Conservation (phyloP, 164 flowering plant species). For the Akebia trifoliata region DNA sequence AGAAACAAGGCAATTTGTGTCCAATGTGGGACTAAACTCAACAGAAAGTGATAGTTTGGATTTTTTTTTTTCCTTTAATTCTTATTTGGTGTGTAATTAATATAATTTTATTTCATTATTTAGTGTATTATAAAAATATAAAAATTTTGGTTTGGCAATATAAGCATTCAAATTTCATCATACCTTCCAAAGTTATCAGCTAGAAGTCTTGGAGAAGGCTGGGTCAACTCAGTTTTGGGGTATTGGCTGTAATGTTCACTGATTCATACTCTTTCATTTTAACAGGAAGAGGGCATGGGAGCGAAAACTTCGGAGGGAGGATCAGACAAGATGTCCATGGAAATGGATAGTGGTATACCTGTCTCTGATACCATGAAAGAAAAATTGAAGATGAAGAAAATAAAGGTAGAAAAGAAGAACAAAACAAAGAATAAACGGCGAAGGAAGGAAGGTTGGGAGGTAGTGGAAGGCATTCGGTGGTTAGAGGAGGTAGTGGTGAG, state of each 20-base stretch:
- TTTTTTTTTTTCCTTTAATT: no score
- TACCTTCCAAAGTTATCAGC: no score
- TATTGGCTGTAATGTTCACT: background rate
- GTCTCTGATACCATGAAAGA: slow-evolving; percentile 8
- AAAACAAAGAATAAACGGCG: slow-evolving; percentile 18
- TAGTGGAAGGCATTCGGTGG: slow-evolving; percentile 77
- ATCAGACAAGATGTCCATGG: slow-evolving; percentile 10
- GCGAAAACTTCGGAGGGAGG: background rate
- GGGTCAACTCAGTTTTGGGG: background rate
- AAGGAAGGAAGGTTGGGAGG: slow-evolving; percentile 32
- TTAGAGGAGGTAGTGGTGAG: slow-evolving; percentile 66
- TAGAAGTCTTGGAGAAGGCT: background rate
- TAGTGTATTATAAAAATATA: no score
- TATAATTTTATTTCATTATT: no score
- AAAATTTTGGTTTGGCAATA: no score
- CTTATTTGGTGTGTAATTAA: no score
- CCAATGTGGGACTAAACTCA: no score
- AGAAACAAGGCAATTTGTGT: no score
- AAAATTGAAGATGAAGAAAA: background rate
- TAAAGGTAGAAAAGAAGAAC: background rate
- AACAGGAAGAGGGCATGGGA: slow-evolving; percentile 8
- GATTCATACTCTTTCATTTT: background rate
- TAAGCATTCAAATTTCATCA: no score
- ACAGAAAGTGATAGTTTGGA: no score
- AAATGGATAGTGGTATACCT: slow-evolving; percentile 11